Conservation (phyloP, 208 protist species). For the Crithidia mellificae region DNA sequence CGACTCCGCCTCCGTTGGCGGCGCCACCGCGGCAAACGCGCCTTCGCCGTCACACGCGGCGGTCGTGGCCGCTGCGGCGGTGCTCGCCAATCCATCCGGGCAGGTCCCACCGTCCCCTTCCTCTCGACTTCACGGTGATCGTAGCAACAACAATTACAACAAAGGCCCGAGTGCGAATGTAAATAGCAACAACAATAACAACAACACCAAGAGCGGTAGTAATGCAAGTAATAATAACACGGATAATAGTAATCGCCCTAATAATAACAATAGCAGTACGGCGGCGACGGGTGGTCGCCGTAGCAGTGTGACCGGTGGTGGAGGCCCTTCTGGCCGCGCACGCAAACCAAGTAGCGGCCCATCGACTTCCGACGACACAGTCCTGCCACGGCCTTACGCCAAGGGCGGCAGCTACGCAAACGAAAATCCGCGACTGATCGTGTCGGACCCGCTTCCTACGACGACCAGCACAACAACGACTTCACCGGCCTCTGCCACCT, state of each 20-base stretch:
- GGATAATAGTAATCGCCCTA: background rate
- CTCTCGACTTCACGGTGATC: background rate
- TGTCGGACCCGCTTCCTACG: constrained; percentile 24
- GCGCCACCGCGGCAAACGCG: background rate
- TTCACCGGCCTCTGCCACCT: constrained; percentile 6
- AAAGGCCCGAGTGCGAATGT: no score
- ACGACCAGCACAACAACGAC: background rate
- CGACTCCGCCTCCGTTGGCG: constrained; percentile 3
- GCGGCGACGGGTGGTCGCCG: background rate
- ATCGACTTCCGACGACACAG: constrained; percentile 23
- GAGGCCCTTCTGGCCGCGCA: background rate
- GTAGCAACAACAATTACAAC: background rate
- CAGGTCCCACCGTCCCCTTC: background rate
- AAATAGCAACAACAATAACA: no score
- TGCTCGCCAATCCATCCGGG: constrained; percentile 11
- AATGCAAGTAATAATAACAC: background rate
- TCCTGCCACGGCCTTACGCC: constrained; percentile 10
- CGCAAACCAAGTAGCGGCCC: background rate
- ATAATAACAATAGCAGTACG: background rate
- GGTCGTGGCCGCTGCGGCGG: constrained; percentile 9
- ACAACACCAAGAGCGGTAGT: background rate
- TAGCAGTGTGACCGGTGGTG: background rate
- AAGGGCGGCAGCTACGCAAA: constrained; percentile 25
- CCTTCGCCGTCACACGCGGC: constrained; percentile 15
- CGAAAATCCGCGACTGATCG: constrained; percentile 20